Percentiles rank a stretch among this genome's conserved stretches.
Evolutionary conservation across 2,329 filamentous ascomycete genomes (phyloP).

Genomic region (Fusarium torreyae): DNA sequence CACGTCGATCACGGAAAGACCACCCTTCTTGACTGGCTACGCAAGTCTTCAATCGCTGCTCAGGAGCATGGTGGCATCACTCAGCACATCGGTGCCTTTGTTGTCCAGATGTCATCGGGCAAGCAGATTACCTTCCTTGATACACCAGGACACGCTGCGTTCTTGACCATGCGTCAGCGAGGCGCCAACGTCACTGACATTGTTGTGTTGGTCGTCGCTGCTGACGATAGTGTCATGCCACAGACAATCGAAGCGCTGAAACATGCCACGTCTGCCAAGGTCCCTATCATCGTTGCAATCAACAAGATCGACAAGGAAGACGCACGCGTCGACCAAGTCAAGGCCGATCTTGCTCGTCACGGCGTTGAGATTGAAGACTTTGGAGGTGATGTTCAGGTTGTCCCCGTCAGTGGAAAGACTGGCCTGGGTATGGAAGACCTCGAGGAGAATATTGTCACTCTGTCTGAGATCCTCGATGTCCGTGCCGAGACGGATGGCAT

Average conservation of each 20-base stretch:
- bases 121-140: conserved; percentile 97
- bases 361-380: conserved; percentile 95
- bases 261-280: conserved; percentile 87
- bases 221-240: conserved; percentile 97
- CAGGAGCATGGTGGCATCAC: conserved; percentile 97
- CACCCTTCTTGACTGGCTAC: conserved; percentile 92
- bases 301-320: conserved; percentile 96
- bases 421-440: conserved; percentile 91
- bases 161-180: conserved; percentile 94
- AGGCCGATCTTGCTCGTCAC: conserved; percentile 85
- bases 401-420: conserved; percentile 93
- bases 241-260: conserved; percentile 97
- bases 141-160: conserved; percentile 95
- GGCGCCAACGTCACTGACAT: conserved; percentile 98
- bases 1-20: conserved; percentile 99
- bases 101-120: conserved; percentile 86
- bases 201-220: conserved; percentile 94
- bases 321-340: conserved; percentile 85
- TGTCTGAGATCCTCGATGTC: conserved; percentile 92
- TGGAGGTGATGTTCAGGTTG: conserved; percentile 93
- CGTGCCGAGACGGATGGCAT: conserved; percentile 82
- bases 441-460: conserved; percentile 88
- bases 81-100: conserved; percentile 98
- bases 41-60: conserved; percentile 92
- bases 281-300: conserved; percentile 97